Conservation (phyloP, 768 basidiomycete species). For the Macrocybe gigantea region DNA sequence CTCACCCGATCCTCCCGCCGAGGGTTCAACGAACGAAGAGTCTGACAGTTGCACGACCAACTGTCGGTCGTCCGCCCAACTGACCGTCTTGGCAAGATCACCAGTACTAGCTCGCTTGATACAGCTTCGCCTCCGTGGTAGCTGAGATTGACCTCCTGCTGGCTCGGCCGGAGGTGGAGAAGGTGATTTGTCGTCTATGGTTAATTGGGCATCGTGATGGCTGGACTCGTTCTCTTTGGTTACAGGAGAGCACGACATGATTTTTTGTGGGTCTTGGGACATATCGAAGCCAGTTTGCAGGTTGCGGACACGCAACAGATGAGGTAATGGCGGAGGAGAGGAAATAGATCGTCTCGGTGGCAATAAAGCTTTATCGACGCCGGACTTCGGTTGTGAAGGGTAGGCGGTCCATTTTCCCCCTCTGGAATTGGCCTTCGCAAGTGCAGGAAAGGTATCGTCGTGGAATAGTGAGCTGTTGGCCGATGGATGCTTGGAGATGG, state of each 20-base stretch:
- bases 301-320: constrained; percentile 26
- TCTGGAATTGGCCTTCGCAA: neutral
- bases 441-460: neutral
- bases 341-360: constrained; percentile 14
- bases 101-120: constrained; percentile 54
- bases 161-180: constrained; percentile 4
- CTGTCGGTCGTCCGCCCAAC: constrained; percentile 70
- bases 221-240: neutral
- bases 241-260: constrained; percentile 6
- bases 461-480: neutral
- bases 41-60: constrained; percentile 51
- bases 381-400: neutral
- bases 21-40: constrained; percentile 32
- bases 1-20: constrained; percentile 32
- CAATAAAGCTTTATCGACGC: neutral
- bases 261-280: constrained; percentile 16
- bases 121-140: constrained; percentile 53
- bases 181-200: constrained; percentile 2
- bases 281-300: constrained; percentile 13
- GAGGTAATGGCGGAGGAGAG: constrained; percentile 36
- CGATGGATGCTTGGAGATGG: constrained; percentile 14
- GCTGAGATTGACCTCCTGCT: constrained; percentile 17
- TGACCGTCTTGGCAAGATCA: constrained; percentile 60
- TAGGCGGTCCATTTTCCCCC: neutral
- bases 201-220: neutral